Evolutionary conservation across 441 rosid species (phyloP).

Genomic region (Bruguiera hainesii): DNA sequence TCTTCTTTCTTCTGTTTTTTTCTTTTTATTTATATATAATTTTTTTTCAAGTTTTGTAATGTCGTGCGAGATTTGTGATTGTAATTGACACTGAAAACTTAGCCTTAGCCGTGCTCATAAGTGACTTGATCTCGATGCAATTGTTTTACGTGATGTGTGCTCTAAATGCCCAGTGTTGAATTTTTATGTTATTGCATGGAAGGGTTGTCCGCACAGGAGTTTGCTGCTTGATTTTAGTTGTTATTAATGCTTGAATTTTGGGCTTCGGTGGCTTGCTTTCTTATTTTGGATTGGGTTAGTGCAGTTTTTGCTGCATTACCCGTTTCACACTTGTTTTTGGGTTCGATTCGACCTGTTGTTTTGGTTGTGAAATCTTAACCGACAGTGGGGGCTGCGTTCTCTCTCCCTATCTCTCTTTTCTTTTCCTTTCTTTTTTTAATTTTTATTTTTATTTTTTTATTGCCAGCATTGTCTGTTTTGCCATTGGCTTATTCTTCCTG

Average conservation of each 20-base stretch:
- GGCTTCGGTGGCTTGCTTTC: background rate
- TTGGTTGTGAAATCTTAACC: too few relatives aligned
- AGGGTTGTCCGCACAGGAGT: background rate
- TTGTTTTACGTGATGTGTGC: too few relatives aligned
- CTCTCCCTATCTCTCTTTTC: too few relatives aligned
- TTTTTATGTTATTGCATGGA: background rate
- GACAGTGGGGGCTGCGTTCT: too few relatives aligned
- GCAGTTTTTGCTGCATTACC: background rate
- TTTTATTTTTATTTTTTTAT: too few relatives aligned
- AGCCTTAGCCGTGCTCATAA: too few relatives aligned
- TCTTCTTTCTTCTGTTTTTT: background rate
- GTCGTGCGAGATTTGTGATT: background rate
- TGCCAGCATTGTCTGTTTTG: too few relatives aligned
- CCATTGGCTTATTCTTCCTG: too few relatives aligned
- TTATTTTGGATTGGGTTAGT: background rate
- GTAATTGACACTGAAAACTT: background rate
- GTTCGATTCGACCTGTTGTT: too few relatives aligned
- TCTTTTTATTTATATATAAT: background rate
- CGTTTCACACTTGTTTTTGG: background rate
- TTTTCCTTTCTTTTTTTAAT: too few relatives aligned
- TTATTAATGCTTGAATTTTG: background rate
- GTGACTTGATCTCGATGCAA: too few relatives aligned
- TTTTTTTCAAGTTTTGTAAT: background rate
- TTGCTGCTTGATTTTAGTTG: background rate
- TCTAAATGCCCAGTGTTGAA: too few relatives aligned